Percentiles rank a stretch among this genome's conserved stretches.
These are phyloP conservation scores for Pythium myriotylum DNA, from an alignment of 352 stramenopile genomes.

Conservation along the genomic window DNA sequence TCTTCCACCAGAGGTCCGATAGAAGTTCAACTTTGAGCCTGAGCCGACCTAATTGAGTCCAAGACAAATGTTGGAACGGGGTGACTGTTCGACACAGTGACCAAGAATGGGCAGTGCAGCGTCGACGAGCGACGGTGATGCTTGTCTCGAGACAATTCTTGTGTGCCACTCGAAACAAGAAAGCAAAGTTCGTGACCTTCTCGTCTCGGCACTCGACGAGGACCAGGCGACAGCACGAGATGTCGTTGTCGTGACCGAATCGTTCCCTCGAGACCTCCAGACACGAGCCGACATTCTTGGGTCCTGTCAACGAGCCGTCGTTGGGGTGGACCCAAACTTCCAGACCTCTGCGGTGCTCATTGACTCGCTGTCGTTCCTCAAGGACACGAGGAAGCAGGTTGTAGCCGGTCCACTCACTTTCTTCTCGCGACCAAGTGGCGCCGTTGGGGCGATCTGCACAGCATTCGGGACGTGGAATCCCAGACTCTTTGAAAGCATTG, in stretches of 20 bases:
- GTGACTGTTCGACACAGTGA: no score
- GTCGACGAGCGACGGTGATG: conserved; percentile 18
- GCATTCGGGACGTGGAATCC: conserved; percentile 47
- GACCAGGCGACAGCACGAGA: not conserved
- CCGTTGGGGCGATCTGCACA: conserved; percentile 47
- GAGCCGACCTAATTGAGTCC: not conserved
- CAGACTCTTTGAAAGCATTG: conserved; percentile 31
- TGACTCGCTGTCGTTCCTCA: conserved; percentile 53
- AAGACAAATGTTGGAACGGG: no score
- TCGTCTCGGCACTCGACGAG: not conserved
- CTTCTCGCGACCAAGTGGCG: conserved; percentile 46
- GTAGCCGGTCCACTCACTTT: conserved; percentile 40
- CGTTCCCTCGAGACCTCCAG: conserved; percentile 37
- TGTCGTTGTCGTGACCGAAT: conserved; percentile 42
- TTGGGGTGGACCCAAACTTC: conserved; percentile 43
- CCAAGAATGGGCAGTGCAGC: conserved; percentile 31
- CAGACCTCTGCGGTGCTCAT: conserved; percentile 38
- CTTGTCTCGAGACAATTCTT: conserved; percentile 16
- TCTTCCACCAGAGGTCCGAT: no score
- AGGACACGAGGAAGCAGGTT: conserved; percentile 44
- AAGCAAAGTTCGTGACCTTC: conserved; percentile 11
- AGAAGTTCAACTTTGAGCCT: not conserved
- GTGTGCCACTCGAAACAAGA: conserved; percentile 34
- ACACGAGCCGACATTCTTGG: conserved; percentile 34
- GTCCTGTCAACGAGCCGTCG: conserved; percentile 33